Evolutionary conservation across 169 alveolate genomes (phyloP).

Genomic region (Plasmodium billcollinsi): DNA sequence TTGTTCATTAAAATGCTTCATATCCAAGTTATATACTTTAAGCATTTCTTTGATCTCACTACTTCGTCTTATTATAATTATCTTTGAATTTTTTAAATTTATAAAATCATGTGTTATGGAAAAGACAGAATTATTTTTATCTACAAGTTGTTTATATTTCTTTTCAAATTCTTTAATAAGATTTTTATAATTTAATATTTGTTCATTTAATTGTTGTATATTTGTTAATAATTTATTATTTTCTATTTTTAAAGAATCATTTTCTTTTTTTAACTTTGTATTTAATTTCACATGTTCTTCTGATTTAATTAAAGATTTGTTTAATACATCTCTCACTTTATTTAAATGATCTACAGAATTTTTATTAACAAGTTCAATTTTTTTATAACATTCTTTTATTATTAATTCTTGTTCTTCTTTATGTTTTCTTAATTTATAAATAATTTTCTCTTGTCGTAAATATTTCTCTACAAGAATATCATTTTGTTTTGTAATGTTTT

Average conservation of each 20-base stretch:
- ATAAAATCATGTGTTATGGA: slow-evolving; percentile 62
- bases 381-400: neutral
- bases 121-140: slow-evolving; percentile 50
- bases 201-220: neutral
- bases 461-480: slow-evolving; percentile 3
- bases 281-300: slow-evolving; percentile 35
- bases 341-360: slow-evolving; percentile 27
- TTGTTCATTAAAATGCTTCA: neutral
- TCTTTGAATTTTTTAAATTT: slow-evolving; percentile 30
- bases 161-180: slow-evolving; percentile 17
- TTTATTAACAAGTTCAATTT: slow-evolving; percentile 3
- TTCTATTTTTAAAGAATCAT: slow-evolving; percentile 9
- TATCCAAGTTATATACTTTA: slow-evolving; percentile 15
- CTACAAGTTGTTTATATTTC: slow-evolving; percentile 14
- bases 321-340: slow-evolving; percentile 38
- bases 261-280: slow-evolving; percentile 13
- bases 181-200: slow-evolving; percentile 20
- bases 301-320: slow-evolving; percentile 13
- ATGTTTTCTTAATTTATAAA: neutral
- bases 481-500: neutral
- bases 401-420: neutral
- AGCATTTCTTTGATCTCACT: slow-evolving; percentile 19
- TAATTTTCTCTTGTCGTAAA: slow-evolving; percentile 12
- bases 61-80: slow-evolving; percentile 8
- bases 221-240: slow-evolving; percentile 4